These are phyloP conservation scores for Debaryomyces hansenii DNA, from an alignment of 805 yeast species.

Conservation along the genomic window DNA sequence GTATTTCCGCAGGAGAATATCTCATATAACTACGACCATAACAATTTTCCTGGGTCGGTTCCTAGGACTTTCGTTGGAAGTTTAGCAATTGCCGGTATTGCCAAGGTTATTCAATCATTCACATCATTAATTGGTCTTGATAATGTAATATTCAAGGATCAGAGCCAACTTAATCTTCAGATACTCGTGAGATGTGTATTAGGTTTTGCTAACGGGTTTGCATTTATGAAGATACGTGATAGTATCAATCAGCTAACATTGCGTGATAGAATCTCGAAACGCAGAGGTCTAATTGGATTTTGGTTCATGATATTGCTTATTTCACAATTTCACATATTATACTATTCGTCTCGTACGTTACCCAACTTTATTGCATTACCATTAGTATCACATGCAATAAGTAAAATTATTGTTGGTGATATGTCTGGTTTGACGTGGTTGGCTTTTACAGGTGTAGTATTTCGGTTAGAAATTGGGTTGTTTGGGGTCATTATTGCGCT, in stretches of 20 bases:
- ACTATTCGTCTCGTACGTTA: slow-evolving; percentile 77
- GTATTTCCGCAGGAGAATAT: slow-evolving; percentile 24
- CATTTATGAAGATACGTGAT: slow-evolving; percentile 52
- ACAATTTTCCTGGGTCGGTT: slow-evolving; percentile 81
- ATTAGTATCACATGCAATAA: slow-evolving; percentile 55
- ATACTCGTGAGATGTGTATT: slow-evolving; percentile 55
- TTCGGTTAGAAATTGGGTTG: slow-evolving; percentile 69
- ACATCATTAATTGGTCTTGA: slow-evolving; percentile 19
- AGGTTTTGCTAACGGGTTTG: slow-evolving; percentile 60
- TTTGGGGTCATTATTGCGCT: slow-evolving; percentile 50
- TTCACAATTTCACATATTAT: slow-evolving; percentile 78
- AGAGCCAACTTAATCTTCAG: slow-evolving; percentile 49
- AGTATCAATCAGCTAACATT: slow-evolving; percentile 22
- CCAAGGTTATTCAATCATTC: slow-evolving; percentile 33
- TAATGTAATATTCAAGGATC: slow-evolving; percentile 7
- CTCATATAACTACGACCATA: slow-evolving; percentile 65
- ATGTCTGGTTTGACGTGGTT: slow-evolving; percentile 50
- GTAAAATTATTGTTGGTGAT: slow-evolving; percentile 51
- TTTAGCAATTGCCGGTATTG: slow-evolving; percentile 47
- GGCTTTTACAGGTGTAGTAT: slow-evolving; percentile 63
- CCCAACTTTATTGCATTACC: slow-evolving; percentile 91
- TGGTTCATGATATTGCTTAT: slow-evolving; percentile 63
- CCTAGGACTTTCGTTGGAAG: slow-evolving; percentile 85
- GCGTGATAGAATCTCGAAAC: slow-evolving; percentile 15
- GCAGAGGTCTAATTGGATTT: slow-evolving; percentile 33